A percentile compares a stretch with the other conserved stretches of the same genome.
Conservation (phyloP, 2,329 filamentous ascomycete species). For the Alternaria infectoria region DNA sequence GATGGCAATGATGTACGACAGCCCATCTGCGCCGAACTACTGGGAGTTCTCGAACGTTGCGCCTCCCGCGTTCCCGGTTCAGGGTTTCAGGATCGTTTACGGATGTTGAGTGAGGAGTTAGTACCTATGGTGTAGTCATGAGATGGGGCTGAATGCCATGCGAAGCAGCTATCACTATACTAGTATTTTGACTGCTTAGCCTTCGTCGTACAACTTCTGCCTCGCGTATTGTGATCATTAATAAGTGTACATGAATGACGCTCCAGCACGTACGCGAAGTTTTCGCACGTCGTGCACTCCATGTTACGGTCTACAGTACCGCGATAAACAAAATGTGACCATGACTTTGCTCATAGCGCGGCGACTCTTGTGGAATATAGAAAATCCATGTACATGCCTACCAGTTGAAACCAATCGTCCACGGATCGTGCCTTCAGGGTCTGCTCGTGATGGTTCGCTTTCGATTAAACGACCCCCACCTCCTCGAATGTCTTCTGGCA, state of each 20-base stretch:
- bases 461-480: too few species aligned
- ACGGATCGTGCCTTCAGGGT: too few species aligned
- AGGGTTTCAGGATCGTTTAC: constrained; percentile 36
- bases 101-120: constrained; percentile 26
- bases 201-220: neutral
- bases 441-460: too few species aligned
- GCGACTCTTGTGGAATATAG: too few species aligned
- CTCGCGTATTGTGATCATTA: neutral
- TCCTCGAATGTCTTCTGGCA: too few species aligned
- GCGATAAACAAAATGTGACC: too few species aligned
- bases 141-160: neutral
- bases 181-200: neutral
- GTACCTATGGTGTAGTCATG: neutral
- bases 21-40: constrained; percentile 29
- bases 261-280: too few species aligned
- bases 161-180: neutral
- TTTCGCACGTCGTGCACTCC: neutral
- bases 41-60: constrained; percentile 35
- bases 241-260: neutral
- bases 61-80: constrained; percentile 30
- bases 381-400: too few species aligned
- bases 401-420: too few species aligned
- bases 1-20: constrained; percentile 36
- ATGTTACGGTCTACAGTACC: neutral
- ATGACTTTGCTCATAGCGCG: too few species aligned